These are phyloP conservation scores for Arachis monticola DNA, from an alignment of 331 rosid species.

Conservation along the genomic window DNA sequence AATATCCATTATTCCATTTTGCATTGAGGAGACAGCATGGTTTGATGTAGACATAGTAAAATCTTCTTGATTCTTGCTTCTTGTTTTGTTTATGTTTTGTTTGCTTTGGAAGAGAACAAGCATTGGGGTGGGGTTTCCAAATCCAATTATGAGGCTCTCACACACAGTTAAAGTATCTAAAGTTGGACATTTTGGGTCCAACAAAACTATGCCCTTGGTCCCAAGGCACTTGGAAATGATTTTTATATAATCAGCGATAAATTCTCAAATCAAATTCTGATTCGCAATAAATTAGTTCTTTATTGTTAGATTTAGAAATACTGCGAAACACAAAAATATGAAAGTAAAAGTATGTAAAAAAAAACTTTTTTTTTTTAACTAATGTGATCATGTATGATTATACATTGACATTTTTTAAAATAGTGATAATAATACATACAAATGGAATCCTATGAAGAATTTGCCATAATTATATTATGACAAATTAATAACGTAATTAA, in stretches of 20 bases:
- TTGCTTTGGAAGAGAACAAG: slow-evolving; percentile 10
- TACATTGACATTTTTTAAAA: no score
- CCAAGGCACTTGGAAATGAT: background rate
- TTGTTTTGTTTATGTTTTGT: no score
- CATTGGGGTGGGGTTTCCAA: background rate
- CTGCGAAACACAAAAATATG: no score
- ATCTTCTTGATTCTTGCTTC: background rate
- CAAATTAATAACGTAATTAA: background rate
- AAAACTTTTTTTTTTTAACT: no score
- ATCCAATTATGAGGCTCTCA: background rate
- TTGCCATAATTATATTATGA: no score
- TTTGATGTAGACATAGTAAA: background rate
- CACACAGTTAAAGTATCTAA: background rate
- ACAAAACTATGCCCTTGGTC: background rate
- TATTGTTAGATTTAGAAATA: no score
- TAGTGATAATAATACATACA: no score
- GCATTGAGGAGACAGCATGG: background rate
- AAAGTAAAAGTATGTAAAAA: no score
- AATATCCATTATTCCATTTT: background rate
- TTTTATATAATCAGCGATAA: background rate
- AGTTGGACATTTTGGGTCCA: slow-evolving; percentile 13
- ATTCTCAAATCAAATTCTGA: no score
- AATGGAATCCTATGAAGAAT: no score
- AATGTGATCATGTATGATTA: no score
- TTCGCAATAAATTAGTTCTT: no score